A percentile compares a stretch with the other conserved stretches of the same genome.
phyloP scores from a whole-genome alignment of 495 filamentous ascomycete genomes.

The Friedmanniomyces endolithicus region DNA sequence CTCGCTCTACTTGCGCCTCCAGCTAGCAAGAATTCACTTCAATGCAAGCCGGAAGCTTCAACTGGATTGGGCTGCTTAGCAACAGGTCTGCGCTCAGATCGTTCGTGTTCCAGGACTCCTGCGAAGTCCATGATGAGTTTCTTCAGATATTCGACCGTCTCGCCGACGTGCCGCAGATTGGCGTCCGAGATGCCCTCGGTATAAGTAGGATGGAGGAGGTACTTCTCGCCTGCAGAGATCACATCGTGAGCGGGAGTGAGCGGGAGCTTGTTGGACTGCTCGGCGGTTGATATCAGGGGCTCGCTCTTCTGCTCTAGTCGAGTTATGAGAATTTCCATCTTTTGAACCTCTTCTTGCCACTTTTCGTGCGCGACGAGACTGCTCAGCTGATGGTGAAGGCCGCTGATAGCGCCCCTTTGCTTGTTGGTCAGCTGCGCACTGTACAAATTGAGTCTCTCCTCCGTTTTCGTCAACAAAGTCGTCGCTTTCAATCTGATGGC shows the following conservation, averaged over 20 bases:
- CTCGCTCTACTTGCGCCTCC: not conserved
- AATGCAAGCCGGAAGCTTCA: no score
- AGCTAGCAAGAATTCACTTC: no score
- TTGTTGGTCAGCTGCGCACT: conserved; percentile 11
- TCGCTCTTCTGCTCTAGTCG: not conserved
- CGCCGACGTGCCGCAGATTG: not conserved
- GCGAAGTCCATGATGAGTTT: conserved; percentile 7
- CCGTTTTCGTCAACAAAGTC: conserved; percentile 16
- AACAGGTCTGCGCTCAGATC: not conserved
- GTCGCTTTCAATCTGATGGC: conserved; percentile 12
- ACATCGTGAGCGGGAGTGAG: conserved; percentile 8
- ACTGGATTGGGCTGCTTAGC: no score
- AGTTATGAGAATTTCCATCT: conserved; percentile 1
- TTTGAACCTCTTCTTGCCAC: conserved; percentile 8
- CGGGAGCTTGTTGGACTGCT: not conserved
- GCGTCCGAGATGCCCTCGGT: not conserved
- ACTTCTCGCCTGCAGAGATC: conserved; percentile 14
- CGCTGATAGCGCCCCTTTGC: conserved; percentile 7
- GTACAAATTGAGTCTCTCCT: conserved; percentile 15
- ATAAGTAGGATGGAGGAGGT: conserved; percentile 1
- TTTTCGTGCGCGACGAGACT: not conserved
- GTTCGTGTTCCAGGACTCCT: conserved; percentile 8
- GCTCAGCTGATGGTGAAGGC: conserved; percentile 1
- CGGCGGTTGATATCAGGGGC: not conserved
- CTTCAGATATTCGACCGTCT: conserved; percentile 6